phyloP scores from a whole-genome alignment of 2,329 filamentous ascomycete species.

The Microdochium bolleyi region DNA sequence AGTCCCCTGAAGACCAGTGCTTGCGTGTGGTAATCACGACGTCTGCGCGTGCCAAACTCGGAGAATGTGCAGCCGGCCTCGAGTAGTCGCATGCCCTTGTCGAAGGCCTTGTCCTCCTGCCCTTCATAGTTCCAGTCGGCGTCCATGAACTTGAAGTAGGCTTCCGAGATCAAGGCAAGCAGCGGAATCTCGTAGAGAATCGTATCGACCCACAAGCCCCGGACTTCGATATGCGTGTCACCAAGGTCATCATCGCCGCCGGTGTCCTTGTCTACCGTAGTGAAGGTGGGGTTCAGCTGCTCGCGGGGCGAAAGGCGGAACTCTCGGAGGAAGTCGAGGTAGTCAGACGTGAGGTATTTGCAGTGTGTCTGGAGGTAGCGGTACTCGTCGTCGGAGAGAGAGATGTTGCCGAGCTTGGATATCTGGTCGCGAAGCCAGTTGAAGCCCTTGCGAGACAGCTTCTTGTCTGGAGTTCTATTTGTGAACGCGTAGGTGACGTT shows the following conservation, averaged over 20 bases:
- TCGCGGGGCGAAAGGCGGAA: conserved; percentile 77
- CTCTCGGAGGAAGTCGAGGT: conserved; percentile 72
- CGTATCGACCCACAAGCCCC: conserved; percentile 85
- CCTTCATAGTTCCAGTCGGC: conserved; percentile 83
- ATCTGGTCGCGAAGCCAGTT: conserved; percentile 81
- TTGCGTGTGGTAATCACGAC: conserved; percentile 91
- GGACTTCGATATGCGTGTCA: conserved; percentile 67
- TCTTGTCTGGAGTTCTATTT: conserved; percentile 91
- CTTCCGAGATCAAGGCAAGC: conserved; percentile 84
- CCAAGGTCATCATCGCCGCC: conserved; percentile 61
- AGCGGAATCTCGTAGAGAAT: conserved; percentile 97
- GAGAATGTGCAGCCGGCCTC: conserved; percentile 82
- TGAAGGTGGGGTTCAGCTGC: conserved; percentile 68
- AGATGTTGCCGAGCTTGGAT: conserved; percentile 74
- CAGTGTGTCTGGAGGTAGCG: conserved; percentile 72
- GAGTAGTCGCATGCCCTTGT: conserved; percentile 71
- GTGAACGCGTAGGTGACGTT: conserved; percentile 90
- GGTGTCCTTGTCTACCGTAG: conserved; percentile 43
- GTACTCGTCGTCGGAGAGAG: conserved; percentile 71
- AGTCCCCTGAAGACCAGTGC: conserved; percentile 84
- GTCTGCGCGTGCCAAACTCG: conserved; percentile 84
- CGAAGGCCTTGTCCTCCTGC: conserved; percentile 77
- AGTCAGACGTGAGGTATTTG: conserved; percentile 68
- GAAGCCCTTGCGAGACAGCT: conserved; percentile 75
- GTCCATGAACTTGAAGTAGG: conserved; percentile 96